A percentile compares a stretch with the other conserved stretches of the same genome.
Conservation (phyloP, 768 basidiomycete genomes). For the Suillus sp. region DNA sequence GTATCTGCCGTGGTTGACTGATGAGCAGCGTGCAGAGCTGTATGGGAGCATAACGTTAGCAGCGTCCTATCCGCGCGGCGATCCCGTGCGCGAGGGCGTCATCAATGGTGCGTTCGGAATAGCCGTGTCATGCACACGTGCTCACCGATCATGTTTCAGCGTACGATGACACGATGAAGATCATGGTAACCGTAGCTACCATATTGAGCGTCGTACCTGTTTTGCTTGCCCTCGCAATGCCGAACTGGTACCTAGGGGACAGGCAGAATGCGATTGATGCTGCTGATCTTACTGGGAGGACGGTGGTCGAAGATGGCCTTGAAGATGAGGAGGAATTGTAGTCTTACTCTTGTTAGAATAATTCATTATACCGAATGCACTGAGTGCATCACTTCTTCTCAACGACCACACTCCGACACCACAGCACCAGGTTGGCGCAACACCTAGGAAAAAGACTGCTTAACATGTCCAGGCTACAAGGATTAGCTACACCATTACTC, state of each 20-base stretch:
- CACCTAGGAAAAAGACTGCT: not conserved
- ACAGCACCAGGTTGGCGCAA: not conserved
- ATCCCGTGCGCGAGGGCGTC: conserved; percentile 65
- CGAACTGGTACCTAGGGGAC: conserved; percentile 68
- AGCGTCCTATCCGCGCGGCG: conserved; percentile 46
- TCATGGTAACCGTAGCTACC: conserved; percentile 56
- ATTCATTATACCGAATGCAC: too few species aligned
- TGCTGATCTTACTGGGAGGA: conserved; percentile 24
- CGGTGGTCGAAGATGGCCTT: not conserved
- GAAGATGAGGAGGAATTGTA: not conserved
- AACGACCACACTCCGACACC: too few species aligned
- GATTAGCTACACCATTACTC: not conserved
- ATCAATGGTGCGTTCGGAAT: conserved; percentile 45
- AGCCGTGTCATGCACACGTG: not conserved
- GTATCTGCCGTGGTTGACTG: conserved; percentile 52
- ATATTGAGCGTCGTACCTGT: conserved; percentile 59
- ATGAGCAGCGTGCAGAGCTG: conserved; percentile 44
- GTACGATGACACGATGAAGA: conserved; percentile 57
- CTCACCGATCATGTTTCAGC: conserved; percentile 31
- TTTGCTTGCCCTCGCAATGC: conserved; percentile 58
- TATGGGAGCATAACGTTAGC: conserved; percentile 62
- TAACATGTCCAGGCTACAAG: not conserved
- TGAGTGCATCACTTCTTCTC: too few species aligned
- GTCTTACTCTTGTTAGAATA: not conserved
- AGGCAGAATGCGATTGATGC: conserved; percentile 69